Evolutionary conservation across 2,329 filamentous ascomycete species (phyloP).

Genomic region (Diaporthe sp.): DNA sequence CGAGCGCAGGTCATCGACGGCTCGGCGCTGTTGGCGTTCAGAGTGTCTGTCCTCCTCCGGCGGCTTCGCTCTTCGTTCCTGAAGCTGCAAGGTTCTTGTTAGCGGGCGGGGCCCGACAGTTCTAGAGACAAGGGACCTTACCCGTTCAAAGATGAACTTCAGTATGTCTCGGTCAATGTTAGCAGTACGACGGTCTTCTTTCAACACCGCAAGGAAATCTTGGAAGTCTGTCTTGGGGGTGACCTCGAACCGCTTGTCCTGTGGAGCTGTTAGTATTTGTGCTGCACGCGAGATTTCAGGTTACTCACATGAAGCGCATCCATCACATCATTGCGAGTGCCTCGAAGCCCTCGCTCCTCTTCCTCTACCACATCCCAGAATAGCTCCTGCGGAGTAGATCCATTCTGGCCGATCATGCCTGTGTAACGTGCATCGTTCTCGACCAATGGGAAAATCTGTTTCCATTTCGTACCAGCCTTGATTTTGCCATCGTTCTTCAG

Average conservation of each 20-base stretch:
- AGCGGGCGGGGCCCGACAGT: conserved; percentile 27
- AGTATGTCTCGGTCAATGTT: conserved; percentile 86
- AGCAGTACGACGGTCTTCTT: conserved; percentile 88
- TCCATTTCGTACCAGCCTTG: conserved; percentile 93
- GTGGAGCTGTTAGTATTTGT: conserved; percentile 52
- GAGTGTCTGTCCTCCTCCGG: conserved; percentile 87
- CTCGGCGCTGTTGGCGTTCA: conserved; percentile 88
- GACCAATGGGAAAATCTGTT: conserved; percentile 80
- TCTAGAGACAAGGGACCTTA: conserved; percentile 54
- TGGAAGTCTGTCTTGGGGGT: conserved; percentile 88
- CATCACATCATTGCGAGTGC: conserved; percentile 84
- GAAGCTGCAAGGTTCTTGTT: conserved; percentile 67
- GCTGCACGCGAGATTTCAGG: conserved; percentile 35
- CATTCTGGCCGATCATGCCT: conserved; percentile 85
- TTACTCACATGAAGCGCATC: conserved; percentile 86
- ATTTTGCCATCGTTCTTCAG: conserved; percentile 83
- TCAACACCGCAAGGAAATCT: conserved; percentile 87
- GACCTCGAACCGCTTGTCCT: conserved; percentile 95
- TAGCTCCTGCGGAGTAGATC: conserved; percentile 88
- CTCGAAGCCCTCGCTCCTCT: conserved; percentile 88
- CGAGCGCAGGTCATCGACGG: conserved; percentile 86
- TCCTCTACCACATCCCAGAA: conserved; percentile 98
- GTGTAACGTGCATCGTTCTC: conserved; percentile 86
- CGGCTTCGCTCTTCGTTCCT: conserved; percentile 86
- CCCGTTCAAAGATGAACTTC: conserved; percentile 85